phyloP scores from a whole-genome alignment of 352 stramenopile species.

The Phytophthora brassicae region DNA sequence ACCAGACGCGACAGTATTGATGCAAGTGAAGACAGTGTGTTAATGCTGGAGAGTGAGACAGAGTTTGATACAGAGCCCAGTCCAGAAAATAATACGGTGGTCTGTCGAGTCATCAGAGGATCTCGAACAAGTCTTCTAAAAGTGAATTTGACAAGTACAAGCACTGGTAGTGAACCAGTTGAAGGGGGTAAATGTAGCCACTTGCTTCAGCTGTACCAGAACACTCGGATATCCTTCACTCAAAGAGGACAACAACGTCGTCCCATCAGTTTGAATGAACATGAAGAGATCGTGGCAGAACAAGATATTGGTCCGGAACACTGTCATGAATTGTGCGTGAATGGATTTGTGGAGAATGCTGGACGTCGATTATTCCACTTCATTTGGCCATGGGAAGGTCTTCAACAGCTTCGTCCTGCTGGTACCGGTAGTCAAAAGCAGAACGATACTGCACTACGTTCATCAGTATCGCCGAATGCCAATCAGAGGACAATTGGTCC shows the following conservation, averaged over 20 bases:
- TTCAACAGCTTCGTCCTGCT: slow-evolving; percentile 39
- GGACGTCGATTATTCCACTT: slow-evolving; percentile 62
- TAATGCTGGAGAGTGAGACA: slow-evolving; percentile 24
- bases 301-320: slow-evolving; percentile 64
- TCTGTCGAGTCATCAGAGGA: slow-evolving; percentile 30
- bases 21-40: slow-evolving; percentile 46
- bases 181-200: slow-evolving; percentile 11
- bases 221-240: slow-evolving; percentile 18
- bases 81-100: slow-evolving; percentile 31
- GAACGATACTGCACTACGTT: slow-evolving; percentile 16
- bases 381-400: slow-evolving; percentile 58
- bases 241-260: slow-evolving; percentile 14
- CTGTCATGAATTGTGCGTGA: slow-evolving; percentile 80
- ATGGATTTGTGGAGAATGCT: slow-evolving; percentile 68
- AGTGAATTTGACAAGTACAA: slow-evolving; percentile 29
- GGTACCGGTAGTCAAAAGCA: no score
- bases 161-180: slow-evolving; percentile 4
- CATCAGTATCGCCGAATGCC: slow-evolving; percentile 36
- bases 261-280: slow-evolving; percentile 29
- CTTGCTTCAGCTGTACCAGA: slow-evolving; percentile 24
- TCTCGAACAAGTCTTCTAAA: slow-evolving; percentile 37
- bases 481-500: slow-evolving; percentile 23
- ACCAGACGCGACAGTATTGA: slow-evolving; percentile 39
- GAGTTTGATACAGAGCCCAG: slow-evolving; percentile 12
- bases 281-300: slow-evolving; percentile 41